phyloP scores from a whole-genome alignment of 306 rosid species.

The Trifolium fragiferum region DNA sequence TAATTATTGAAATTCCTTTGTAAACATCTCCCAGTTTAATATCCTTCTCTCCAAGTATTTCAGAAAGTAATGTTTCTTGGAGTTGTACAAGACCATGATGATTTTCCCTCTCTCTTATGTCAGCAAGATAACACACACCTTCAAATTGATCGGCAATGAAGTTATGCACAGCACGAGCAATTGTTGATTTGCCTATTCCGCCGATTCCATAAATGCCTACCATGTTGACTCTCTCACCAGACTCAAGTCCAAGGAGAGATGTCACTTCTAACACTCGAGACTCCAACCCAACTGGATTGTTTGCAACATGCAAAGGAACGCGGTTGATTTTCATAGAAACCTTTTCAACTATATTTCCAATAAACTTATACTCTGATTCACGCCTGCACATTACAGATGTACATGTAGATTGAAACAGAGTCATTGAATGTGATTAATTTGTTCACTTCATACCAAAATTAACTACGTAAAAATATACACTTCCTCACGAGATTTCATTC shows the following conservation, averaged over 20 bases:
- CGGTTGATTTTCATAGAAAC: not conserved
- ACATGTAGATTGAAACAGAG: not conserved
- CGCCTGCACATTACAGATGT: not conserved
- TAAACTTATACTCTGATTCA: slow-evolving; percentile 10
- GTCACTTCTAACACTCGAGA: not conserved
- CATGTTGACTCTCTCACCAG: not conserved
- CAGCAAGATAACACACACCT: slow-evolving; percentile 12
- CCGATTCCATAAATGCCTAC: slow-evolving; percentile 25
- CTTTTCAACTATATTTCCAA: not conserved
- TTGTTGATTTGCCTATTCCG: slow-evolving; percentile 19
- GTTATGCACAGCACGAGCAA: slow-evolving; percentile 26
- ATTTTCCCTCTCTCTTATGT: not conserved
- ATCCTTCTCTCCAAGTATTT: slow-evolving; percentile 5
- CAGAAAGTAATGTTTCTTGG: slow-evolving; percentile 14
- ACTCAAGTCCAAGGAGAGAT: not conserved
- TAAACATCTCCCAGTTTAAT: slow-evolving; percentile 15
- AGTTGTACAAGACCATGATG: slow-evolving; percentile 1
- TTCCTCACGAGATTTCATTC: not conserved
- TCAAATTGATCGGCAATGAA: slow-evolving; percentile 12
- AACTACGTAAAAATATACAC: not conserved
- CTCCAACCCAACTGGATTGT: not conserved
- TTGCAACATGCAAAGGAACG: slow-evolving; percentile 7
- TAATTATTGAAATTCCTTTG: slow-evolving; percentile 1
- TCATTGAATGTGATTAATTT: not conserved
- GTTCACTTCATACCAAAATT: not conserved